A percentile compares a stretch with the other conserved stretches of the same genome.
Conservation (phyloP, 495 filamentous ascomycete genomes). For the Aspergillus biplanus region DNA sequence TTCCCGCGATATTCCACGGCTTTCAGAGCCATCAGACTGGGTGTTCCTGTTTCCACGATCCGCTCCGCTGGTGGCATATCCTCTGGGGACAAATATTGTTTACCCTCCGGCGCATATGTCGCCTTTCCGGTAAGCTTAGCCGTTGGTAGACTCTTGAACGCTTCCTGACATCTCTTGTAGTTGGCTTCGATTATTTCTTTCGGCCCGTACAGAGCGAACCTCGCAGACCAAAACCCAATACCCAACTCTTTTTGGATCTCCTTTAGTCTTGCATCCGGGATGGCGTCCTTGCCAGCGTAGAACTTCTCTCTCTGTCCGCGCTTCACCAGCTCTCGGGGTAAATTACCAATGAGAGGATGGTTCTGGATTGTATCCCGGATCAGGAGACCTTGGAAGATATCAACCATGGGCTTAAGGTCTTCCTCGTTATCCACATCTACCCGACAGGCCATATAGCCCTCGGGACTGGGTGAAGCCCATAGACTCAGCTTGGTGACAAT, state of each 20-base stretch:
- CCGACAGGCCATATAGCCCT: slow-evolving; percentile 23
- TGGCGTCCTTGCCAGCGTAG: slow-evolving; percentile 1
- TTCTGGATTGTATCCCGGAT: slow-evolving; percentile 6
- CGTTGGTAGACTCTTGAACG: neutral
- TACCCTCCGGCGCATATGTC: neutral
- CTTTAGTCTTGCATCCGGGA: slow-evolving; percentile 8
- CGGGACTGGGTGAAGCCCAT: slow-evolving; percentile 56
- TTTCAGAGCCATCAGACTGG: slow-evolving; percentile 1
- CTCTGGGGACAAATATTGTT: slow-evolving; percentile 3
- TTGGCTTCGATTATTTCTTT: slow-evolving; percentile 1
- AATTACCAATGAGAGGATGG: slow-evolving; percentile 29
- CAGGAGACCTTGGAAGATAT: neutral
- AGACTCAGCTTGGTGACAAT: slow-evolving; percentile 65
- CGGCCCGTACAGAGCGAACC: slow-evolving; percentile 8
- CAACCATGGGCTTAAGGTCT: slow-evolving; percentile 5
- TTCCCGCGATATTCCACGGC: neutral
- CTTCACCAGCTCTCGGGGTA: neutral
- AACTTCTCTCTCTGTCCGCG: slow-evolving; percentile 2
- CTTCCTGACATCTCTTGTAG: slow-evolving; percentile 2
- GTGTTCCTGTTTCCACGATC: neutral
- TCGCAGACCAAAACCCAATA: slow-evolving; percentile 5
- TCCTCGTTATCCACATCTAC: neutral
- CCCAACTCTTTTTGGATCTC: slow-evolving; percentile 4
- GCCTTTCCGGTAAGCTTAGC: slow-evolving; percentile 6
- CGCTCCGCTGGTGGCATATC: neutral